These are phyloP conservation scores for Talaromyces thailandensis DNA, from an alignment of 495 filamentous ascomycete species.

Conservation along the genomic window DNA sequence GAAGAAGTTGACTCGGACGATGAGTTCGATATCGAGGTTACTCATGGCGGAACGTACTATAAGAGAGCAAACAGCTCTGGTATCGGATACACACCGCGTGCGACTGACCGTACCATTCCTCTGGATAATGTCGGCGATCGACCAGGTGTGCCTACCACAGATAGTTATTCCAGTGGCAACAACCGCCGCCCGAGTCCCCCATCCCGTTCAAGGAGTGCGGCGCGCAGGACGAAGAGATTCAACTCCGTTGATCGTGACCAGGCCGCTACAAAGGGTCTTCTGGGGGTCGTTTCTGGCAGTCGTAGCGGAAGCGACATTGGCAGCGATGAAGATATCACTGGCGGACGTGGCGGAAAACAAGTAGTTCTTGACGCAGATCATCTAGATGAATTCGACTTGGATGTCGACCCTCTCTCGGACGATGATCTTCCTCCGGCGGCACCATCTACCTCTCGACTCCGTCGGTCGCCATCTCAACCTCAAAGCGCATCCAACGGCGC, in stretches of 20 bases:
- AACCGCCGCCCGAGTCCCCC: slow-evolving; percentile 40
- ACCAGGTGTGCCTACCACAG: slow-evolving; percentile 17
- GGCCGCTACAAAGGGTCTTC: slow-evolving; percentile 30
- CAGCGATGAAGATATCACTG: slow-evolving; percentile 49
- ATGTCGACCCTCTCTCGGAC: slow-evolving; percentile 33
- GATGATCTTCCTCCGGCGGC: slow-evolving; percentile 44
- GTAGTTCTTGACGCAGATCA: slow-evolving; percentile 4
- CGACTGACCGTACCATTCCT: slow-evolving; percentile 44
- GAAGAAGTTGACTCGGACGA: slow-evolving; percentile 96
- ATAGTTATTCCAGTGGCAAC: slow-evolving; percentile 49
- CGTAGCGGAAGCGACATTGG: slow-evolving; percentile 37
- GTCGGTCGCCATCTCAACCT: slow-evolving; percentile 46
- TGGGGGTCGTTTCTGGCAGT: slow-evolving; percentile 35
- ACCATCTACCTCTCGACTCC: slow-evolving; percentile 32
- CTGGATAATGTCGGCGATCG: slow-evolving; percentile 39
- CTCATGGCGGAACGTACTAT: slow-evolving; percentile 65
- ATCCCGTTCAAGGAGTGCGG: slow-evolving; percentile 31
- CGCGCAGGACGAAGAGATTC: slow-evolving; percentile 55
- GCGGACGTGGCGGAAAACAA: slow-evolving; percentile 21
- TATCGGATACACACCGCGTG: slow-evolving; percentile 66
- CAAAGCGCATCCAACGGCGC: slow-evolving; percentile 20
- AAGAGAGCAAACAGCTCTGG: slow-evolving; percentile 60
- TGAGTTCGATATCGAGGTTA: slow-evolving; percentile 93
- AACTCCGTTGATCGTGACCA: slow-evolving; percentile 27
- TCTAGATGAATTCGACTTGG: slow-evolving; percentile 32